Percentiles rank a stretch among this genome's conserved stretches.
phyloP scores from a whole-genome alignment of 805 yeast species.

The Candida fluviatilis region DNA sequence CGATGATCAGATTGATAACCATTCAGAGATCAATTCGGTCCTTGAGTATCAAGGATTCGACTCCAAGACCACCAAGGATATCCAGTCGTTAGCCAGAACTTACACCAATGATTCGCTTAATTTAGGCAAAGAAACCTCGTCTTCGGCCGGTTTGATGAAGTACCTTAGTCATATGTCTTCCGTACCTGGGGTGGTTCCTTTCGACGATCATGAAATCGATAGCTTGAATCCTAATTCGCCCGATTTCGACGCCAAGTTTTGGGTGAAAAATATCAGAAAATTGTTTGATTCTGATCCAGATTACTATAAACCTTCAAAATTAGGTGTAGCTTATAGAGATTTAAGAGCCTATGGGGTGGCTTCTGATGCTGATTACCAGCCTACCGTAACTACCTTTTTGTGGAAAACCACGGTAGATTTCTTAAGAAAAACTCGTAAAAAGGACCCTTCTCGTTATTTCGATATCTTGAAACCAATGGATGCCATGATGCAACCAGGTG shows the following conservation, averaged over 20 bases:
- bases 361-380: slow-evolving; percentile 63
- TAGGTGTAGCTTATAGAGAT: slow-evolving; percentile 57
- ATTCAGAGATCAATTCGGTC: slow-evolving; percentile 13
- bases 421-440: slow-evolving; percentile 13
- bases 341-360: slow-evolving; percentile 63
- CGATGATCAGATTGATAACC: slow-evolving; percentile 7
- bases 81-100: slow-evolving; percentile 42
- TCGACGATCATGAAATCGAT: slow-evolving; percentile 17
- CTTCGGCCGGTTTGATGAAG: slow-evolving; percentile 24
- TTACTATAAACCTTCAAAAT: slow-evolving; percentile 55
- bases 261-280: slow-evolving; percentile 64
- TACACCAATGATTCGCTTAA: slow-evolving; percentile 18
- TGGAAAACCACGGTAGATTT: slow-evolving; percentile 19
- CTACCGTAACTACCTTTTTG: slow-evolving; percentile 47
- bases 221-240: slow-evolving; percentile 60
- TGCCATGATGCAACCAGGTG: slow-evolving; percentile 34
- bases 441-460: slow-evolving; percentile 22
- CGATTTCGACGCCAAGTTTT: slow-evolving; percentile 54
- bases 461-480: slow-evolving; percentile 34
- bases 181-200: slow-evolving; percentile 47
- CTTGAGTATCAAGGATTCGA: slow-evolving; percentile 34
- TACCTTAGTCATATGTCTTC: slow-evolving; percentile 49
- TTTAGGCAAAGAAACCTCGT: slow-evolving; percentile 7
- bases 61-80: slow-evolving; percentile 25
- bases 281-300: slow-evolving; percentile 53